Percentiles rank a stretch among this genome's conserved stretches.
These are phyloP conservation scores for Hyaloperonospora arabidopsidis DNA, from an alignment of 352 stramenopile species.

Conservation along the genomic window DNA sequence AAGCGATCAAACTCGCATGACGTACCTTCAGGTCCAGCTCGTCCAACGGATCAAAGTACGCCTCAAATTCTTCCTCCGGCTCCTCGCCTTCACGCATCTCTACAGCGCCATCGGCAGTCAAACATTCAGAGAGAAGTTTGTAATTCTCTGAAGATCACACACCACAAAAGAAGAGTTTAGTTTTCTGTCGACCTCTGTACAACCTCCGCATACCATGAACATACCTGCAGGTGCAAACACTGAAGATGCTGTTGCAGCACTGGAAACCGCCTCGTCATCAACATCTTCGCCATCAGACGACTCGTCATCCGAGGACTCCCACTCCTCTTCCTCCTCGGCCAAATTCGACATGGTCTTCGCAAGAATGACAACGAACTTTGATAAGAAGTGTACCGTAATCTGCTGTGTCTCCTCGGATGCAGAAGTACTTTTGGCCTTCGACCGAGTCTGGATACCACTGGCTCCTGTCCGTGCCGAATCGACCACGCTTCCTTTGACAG, in stretches of 20 bases:
- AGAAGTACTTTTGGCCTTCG: constrained; percentile 36
- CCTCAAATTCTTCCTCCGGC: constrained; percentile 70
- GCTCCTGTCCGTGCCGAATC: constrained; percentile 13
- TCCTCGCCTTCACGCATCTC: constrained; percentile 41
- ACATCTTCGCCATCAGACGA: constrained; percentile 60
- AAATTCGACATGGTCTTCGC: constrained; percentile 65
- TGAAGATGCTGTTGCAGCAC: constrained; percentile 26
- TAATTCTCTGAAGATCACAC: constrained; percentile 42
- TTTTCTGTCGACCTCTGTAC: background rate
- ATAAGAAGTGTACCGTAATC: constrained; percentile 67
- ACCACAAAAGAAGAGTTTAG: constrained; percentile 12
- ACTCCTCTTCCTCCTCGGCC: constrained; percentile 70
- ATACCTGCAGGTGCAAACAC: constrained; percentile 71
- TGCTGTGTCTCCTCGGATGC: constrained; percentile 33
- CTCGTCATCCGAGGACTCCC: constrained; percentile 66
- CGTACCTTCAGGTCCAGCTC: constrained; percentile 71
- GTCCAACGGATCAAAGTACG: constrained; percentile 72
- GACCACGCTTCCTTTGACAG: constrained; percentile 47
- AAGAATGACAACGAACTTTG: constrained; percentile 66
- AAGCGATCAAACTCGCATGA: constrained; percentile 1
- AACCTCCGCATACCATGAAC: background rate
- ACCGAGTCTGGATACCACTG: constrained; percentile 44
- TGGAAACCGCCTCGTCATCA: constrained; percentile 20
- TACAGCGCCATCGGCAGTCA: constrained; percentile 32
- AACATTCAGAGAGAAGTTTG: constrained; percentile 56